phyloP scores from a whole-genome alignment of 176 grass and related monocot species.

The Zea luxurians region DNA sequence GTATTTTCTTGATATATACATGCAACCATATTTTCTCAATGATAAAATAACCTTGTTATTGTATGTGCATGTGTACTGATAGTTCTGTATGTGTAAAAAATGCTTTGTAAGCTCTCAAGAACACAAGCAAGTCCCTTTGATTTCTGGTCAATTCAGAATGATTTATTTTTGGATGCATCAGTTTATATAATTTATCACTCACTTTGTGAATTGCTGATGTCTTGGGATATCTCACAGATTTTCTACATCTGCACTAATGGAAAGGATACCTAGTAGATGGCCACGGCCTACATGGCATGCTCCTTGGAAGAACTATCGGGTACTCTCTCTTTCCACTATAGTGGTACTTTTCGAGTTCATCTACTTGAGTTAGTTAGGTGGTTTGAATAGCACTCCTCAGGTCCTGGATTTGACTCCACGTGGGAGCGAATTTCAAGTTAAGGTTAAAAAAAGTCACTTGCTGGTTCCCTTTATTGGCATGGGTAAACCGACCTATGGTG shows the following conservation, averaged over 20 bases:
- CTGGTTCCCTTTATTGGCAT: no score
- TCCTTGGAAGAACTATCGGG: conserved; percentile 98
- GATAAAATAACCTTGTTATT: background rate
- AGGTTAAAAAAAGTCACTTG: no score
- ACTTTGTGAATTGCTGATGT: conserved; percentile 20
- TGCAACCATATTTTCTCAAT: background rate
- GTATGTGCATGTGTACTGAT: background rate
- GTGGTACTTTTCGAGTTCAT: background rate
- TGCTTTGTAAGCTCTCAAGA: background rate
- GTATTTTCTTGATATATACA: background rate
- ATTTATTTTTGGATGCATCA: background rate
- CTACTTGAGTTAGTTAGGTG: no score
- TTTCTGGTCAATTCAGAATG: background rate
- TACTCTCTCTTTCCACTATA: conserved; percentile 25
- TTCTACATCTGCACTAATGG: conserved; percentile 86
- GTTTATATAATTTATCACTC: background rate
- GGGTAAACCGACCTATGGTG: no score
- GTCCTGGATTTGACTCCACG: no score
- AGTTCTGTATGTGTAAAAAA: background rate
- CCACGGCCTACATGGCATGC: conserved; percentile 89
- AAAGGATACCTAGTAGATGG: conserved; percentile 97
- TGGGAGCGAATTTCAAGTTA: no score
- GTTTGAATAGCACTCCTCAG: no score
- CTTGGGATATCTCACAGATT: conserved; percentile 48
- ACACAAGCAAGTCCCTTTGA: background rate